Evolutionary conservation across 345 rosid genomes (phyloP).

Genomic region (Hibiscus mutabilis): DNA sequence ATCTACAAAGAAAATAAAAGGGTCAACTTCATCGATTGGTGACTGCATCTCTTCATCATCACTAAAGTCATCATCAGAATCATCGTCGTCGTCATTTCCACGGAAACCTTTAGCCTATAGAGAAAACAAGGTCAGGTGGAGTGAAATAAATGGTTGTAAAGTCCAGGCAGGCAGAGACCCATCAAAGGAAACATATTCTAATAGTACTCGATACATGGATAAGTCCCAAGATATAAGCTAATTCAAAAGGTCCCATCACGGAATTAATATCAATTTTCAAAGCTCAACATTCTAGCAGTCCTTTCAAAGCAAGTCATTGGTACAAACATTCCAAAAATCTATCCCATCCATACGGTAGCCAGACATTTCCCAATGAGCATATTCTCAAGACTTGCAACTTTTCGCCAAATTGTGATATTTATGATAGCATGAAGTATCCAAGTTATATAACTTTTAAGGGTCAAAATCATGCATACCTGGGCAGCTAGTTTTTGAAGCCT

Average conservation of each 20-base stretch:
- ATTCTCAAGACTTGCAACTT: neutral
- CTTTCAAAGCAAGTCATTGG: neutral
- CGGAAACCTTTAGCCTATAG: slow-evolving; percentile 68
- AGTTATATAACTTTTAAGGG: neutral
- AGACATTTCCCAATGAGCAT: neutral
- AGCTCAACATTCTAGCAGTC: no score
- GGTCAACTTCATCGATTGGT: slow-evolving; percentile 95
- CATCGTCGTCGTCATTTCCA: slow-evolving; percentile 44
- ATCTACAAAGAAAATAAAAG: slow-evolving; percentile 84
- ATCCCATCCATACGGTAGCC: no score
- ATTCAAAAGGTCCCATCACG: no score
- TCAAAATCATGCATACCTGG: slow-evolving; percentile 43
- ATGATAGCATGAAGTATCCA: neutral
- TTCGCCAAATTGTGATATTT: neutral
- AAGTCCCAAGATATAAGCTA: no score
- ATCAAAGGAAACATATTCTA: no score
- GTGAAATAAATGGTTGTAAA: neutral
- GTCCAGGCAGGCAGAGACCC: no score
- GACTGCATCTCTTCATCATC: slow-evolving; percentile 72
- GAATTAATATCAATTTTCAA: no score
- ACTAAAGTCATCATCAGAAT: slow-evolving; percentile 50
- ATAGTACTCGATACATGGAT: no score
- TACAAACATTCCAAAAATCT: no score
- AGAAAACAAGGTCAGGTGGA: neutral
- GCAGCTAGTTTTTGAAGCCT: slow-evolving; percentile 81